Evolutionary conservation across 495 filamentous ascomycete species (phyloP), one percentile per base, ranked within the genome.

Genomic region (Trichocladium uniseriatum): DNA sequence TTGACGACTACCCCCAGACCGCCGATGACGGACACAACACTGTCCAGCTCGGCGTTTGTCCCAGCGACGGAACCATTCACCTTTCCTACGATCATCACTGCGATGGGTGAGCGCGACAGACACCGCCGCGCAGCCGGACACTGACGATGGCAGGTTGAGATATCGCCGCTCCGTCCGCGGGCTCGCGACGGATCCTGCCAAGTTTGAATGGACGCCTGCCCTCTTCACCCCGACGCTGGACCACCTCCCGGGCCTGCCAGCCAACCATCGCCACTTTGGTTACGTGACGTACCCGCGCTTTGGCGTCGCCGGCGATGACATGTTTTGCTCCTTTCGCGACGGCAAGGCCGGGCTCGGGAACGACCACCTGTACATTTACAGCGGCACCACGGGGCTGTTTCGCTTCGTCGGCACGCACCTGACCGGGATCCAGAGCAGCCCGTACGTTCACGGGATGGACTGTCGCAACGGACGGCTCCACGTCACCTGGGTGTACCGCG

Each of bases 271-370:
- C 40, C 57, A 58, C 22, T 65, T 72, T 44, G 51, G 53, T 37
- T 63, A 71, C 45, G 59, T 76, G 5, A 75, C 73, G 0, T 76
- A 76, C 50, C 73, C 73, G 22, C 69, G 72, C 3, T 76, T 76
- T 49, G 62, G 67, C 14, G 43, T 52, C 4, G 37, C 63, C 0
- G 22, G 45, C 24, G 13, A 39, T 14, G 48, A 57, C 38, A 60
- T 77, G 13, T 63, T 76, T 20, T 68, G 67, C 49, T 66, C 71
- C 14, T 62, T 72, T 48, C 71, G 73, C 0, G 73, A 71, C 20
- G 70, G 73, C 43, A 72, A 69, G 53, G 74, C 70, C 16, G 73
- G 72, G 3, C 56, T 73, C 2, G 71, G 73, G 6, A 70, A 72
- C 53, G 70, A 72, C 49, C 68, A 73, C 32, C 49, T 75, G 22